These are phyloP conservation scores for Drechslerella stenobrocha DNA, from an alignment of 2,329 filamentous ascomycete species.

Conservation along the genomic window DNA sequence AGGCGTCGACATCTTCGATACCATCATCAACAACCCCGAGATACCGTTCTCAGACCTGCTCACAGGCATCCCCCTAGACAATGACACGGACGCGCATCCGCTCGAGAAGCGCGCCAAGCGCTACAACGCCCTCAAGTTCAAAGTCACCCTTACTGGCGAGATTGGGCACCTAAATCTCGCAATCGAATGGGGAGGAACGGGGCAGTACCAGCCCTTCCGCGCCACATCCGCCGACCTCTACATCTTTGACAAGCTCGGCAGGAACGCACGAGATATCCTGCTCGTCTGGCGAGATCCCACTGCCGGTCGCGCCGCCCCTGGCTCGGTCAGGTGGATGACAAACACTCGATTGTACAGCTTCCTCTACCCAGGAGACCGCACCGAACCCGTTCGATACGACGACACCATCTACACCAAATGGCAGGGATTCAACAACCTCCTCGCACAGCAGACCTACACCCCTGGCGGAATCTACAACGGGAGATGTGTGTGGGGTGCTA, in stretches of 20 bases:
- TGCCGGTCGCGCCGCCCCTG: slow-evolving; percentile 12
- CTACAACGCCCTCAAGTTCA: slow-evolving; percentile 23
- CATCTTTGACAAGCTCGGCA: slow-evolving; percentile 18
- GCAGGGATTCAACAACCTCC: slow-evolving; percentile 6
- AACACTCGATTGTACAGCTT: slow-evolving; percentile 23
- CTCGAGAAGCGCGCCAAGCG: slow-evolving; percentile 22
- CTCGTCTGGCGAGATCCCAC: slow-evolving; percentile 20
- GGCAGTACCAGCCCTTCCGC: too few species aligned
- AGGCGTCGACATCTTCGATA: slow-evolving; percentile 7
- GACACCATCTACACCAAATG: slow-evolving; percentile 5
- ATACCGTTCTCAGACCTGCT: slow-evolving; percentile 10
- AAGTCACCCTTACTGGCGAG: slow-evolving; percentile 16
- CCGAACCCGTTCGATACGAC: slow-evolving; percentile 11
- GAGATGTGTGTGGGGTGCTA: not conserved
- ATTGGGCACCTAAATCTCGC: not conserved
- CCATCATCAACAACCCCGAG: slow-evolving; percentile 18
- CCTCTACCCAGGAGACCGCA: slow-evolving; percentile 5
- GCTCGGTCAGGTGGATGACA: slow-evolving; percentile 18
- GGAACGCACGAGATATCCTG: slow-evolving; percentile 5
- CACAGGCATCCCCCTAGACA: not conserved
- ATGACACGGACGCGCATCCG: not conserved
- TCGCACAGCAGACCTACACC: not conserved
- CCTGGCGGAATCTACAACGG: slow-evolving; percentile 8
- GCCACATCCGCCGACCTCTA: slow-evolving; percentile 23
- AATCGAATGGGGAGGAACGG: too few species aligned